Evolutionary conservation across 75 land plant genomes (phyloP), one percentile per base, ranked within the genome.

Genomic region (Pseudotsuga menziesii): DNA sequence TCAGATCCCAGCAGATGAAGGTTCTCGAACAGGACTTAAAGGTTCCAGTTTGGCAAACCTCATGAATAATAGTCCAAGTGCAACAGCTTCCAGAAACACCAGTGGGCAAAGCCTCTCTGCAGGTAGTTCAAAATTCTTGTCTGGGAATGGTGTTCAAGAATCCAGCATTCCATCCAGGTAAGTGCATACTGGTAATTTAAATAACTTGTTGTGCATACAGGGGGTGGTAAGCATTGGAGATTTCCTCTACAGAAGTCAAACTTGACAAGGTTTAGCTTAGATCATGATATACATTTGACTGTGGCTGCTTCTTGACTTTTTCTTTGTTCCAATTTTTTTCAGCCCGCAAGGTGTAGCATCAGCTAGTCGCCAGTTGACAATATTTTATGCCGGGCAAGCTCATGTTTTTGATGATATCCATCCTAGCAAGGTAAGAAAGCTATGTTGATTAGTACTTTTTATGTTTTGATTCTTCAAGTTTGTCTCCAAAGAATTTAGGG

Each of bases 371-470:
- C 97, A 94, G 79, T 87, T 94, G 86, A 94, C 97, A 36, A 94
- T 94, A 77, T 91, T 94, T 77, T 94, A 94, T 80, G 91, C 86
- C 39, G 97, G 97, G 22, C 94, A 94, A 81, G 97, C 94, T 22
- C 94, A 94, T 85, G 97, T 94, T 36, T 94, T 94, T 84, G 97
- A 94, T 78, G 91, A 92, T 82, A 94, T 94, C 15, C 90, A 91
- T 81, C 92, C 88, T 55, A 88, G 87, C 36, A 94, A 94, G 97
- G 97, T 94, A 41, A 61, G 81, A 25, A 20, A 3, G 14, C 57
- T 77, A 19, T 23, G n/a, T 26, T 58, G 27, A 57, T 70, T 76
- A 7, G 52, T 61, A 25, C 64, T 61, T 61, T 25, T 25, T 23
- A 61, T 12, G 41, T 48, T 48, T 48, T 48, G 52, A 48, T 48